Base-by-base conservation (phyloP, 164 flowering plant species). In the Brasenia schreberi region DNA sequence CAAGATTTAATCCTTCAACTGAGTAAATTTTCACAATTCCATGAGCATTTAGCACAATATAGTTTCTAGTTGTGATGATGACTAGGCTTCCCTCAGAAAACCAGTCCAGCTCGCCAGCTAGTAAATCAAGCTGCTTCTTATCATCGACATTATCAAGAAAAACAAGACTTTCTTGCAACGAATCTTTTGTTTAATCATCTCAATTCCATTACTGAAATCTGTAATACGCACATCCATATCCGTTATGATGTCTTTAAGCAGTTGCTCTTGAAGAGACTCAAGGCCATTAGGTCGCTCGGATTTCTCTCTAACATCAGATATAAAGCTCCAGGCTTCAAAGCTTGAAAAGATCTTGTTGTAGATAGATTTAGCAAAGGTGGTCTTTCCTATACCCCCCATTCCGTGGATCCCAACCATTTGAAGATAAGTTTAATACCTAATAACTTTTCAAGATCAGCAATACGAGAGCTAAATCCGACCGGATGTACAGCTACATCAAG, bases 231-330 rank as follows among this genome's bases (percentile, higher is more conserved):
- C 0, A 5, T 7, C 12, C 18, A 5, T 23, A 7, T 61, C 63
- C 12, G 11, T 7, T 0, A 61, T 4, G 1, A 61, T 9, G 10
- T 64, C 66, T 7, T 2, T 0, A 19, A 75, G 59, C 12, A 75
- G 67, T 58, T 71, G 14, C 18, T 59, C 44, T 23, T 71, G 77
- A 19, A 75, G 63, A 11, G 4, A n/a, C 4, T 63, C 42, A 52
- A 63, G 17, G 3, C 56, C 56, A 0, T 6, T 4, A 0, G 16
- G 9, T 49, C 4, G 6, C 16, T 9, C 9, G 12, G 56, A 49
- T 3, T 0, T 14, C 16, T 49, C 56, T 4, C 16, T 49, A 14
- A 49, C 16, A 49, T 9, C 16, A 9, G 56, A 49, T 6, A 49
- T 9, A 14, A 49, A 49, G 56, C 56, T 9, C 0, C 10, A 1